Evolutionary conservation across 2,329 filamentous ascomycete species (phyloP), one percentile per base, ranked within the genome.

Genomic region (Aspergillus sp.): DNA sequence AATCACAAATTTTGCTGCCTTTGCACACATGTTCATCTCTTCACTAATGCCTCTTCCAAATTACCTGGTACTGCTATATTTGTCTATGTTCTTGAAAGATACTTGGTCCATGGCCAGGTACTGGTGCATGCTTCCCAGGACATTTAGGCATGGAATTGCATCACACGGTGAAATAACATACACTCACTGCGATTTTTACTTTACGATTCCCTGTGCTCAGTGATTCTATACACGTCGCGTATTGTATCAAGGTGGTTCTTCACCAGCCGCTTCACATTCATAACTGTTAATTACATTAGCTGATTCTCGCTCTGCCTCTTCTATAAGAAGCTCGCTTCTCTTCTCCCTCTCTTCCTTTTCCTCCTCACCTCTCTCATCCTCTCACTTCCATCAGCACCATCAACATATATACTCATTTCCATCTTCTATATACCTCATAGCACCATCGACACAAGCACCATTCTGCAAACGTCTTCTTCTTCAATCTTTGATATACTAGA

Each of bases 21-120:
- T 13, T 0, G 0, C 32, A 15, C 0, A 36, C 1, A 11, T 15
- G 4, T 13, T 36, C 4, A 15, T 11, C 0, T 6, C 5, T 15
- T 6, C 11, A 36, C 10, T 13, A 0, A 0, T 36, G 4, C 11
- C 32, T 3, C 6, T 36, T 2, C 5, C 2, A 2, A 2, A 36
- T 13, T 36, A 36, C 5, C 27, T 11, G 27, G 27, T 10, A 30
- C 1, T 30, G 8, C 8, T 30, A 3, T 3, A 8, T 1, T 30
- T 30, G 3, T 4, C 27, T 30, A 30, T 36, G 15, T 36, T 1
- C 32, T 2, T 2, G 5, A 13, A 6, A 5, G 11, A 11, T 36
- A 36, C 10, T 36, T 5, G 11, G 32, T 11, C 27, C 3, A 11
- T 30, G 27, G 27, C 27, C 3, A 30, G 27, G 10, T 4, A 30